Evolutionary conservation across 495 filamentous ascomycete species (phyloP).

Genomic region (Penicillium salamii): DNA sequence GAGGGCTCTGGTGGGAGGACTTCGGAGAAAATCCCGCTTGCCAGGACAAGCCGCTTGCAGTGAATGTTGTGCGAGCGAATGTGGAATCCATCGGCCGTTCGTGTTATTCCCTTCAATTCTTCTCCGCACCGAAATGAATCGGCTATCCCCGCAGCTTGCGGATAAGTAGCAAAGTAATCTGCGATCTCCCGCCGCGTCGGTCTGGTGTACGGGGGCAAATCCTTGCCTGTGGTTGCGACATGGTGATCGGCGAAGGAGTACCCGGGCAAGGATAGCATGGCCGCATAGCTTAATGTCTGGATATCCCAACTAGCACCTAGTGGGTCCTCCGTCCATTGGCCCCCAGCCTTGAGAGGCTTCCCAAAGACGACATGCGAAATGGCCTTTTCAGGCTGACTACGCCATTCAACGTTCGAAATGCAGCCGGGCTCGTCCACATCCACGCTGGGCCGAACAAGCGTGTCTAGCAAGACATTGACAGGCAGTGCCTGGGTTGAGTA

Average conservation of each 20-base stretch:
- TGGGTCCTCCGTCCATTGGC: slow-evolving; percentile 63
- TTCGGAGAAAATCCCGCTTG: slow-evolving; percentile 61
- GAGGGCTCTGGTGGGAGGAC: slow-evolving; percentile 51
- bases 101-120: slow-evolving; percentile 41
- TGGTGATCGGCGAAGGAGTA: slow-evolving; percentile 60
- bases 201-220: slow-evolving; percentile 52
- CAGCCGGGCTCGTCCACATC: slow-evolving; percentile 54
- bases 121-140: slow-evolving; percentile 47
- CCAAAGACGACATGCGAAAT: slow-evolving; percentile 60
- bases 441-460: slow-evolving; percentile 60
- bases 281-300: slow-evolving; percentile 61
- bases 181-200: slow-evolving; percentile 59
- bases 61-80: slow-evolving; percentile 51
- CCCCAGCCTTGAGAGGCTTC: slow-evolving; percentile 51
- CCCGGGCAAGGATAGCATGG: slow-evolving; percentile 62
- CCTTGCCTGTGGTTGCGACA: slow-evolving; percentile 34
- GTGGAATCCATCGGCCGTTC: slow-evolving; percentile 49
- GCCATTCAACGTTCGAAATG: slow-evolving; percentile 56
- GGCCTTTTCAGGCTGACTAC: slow-evolving; percentile 46
- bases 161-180: slow-evolving; percentile 56
- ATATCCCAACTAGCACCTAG: slow-evolving; percentile 55
- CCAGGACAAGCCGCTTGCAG: slow-evolving; percentile 61
- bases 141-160: slow-evolving; percentile 51
- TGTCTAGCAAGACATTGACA: slow-evolving; percentile 63
- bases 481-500: slow-evolving; percentile 67